These are phyloP conservation scores for Peniophora sp. DNA, from an alignment of 1,284 basidiomycete species.

Conservation along the genomic window DNA sequence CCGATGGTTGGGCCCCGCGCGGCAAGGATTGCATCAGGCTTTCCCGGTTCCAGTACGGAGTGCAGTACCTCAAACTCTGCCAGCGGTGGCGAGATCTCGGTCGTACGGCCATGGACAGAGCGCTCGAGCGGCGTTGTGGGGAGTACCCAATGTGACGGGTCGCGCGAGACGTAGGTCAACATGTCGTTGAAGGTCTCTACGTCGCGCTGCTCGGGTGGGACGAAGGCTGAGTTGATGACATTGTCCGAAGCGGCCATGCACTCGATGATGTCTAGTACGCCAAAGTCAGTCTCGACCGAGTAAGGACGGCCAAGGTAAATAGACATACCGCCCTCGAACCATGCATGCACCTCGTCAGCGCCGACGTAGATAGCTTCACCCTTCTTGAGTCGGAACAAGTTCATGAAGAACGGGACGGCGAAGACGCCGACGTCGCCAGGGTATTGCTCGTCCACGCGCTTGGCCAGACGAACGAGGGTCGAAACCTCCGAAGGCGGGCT, in stretches of 20 bases:
- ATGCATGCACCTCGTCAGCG: slow-evolving; percentile 63
- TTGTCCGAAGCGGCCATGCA: slow-evolving; percentile 30
- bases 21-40: slow-evolving; percentile 4
- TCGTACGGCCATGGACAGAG: slow-evolving; percentile 8
- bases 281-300: neutral
- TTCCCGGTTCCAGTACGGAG: slow-evolving; percentile 7
- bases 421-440: slow-evolving; percentile 55
- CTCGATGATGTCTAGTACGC: slow-evolving; percentile 25
- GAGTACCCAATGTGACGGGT: slow-evolving; percentile 9
- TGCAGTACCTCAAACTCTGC: slow-evolving; percentile 14
- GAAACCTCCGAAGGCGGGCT: slow-evolving; percentile 13
- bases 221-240: slow-evolving; percentile 26
- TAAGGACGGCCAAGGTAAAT: neutral
- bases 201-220: slow-evolving; percentile 20
- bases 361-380: slow-evolving; percentile 57
- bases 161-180: slow-evolving; percentile 11
- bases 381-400: slow-evolving; percentile 45
- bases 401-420: slow-evolving; percentile 54
- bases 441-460: slow-evolving; percentile 45
- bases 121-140: slow-evolving; percentile 5
- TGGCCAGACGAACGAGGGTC: slow-evolving; percentile 31
- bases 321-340: slow-evolving; percentile 46
- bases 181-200: slow-evolving; percentile 9
- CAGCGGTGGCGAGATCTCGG: slow-evolving; percentile 11
- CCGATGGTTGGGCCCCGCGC: slow-evolving; percentile 12